phyloP scores from a whole-genome alignment of 257 asterid genomes.

The Penstemon eatonii region DNA sequence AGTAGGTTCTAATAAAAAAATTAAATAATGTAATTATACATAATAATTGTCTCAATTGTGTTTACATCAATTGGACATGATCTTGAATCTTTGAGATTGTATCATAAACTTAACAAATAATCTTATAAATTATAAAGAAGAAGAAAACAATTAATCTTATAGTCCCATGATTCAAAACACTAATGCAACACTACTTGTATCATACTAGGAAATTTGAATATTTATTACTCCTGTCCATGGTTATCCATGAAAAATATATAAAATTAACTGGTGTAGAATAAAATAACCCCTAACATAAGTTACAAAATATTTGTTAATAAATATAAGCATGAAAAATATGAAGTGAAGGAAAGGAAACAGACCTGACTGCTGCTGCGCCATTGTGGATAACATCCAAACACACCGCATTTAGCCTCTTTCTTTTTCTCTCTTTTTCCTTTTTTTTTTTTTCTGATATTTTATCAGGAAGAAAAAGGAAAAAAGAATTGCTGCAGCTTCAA shows the following conservation, averaged over 20 bases:
- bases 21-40: too few relatives aligned
- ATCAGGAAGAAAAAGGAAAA: background rate
- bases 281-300: background rate
- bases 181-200: background rate
- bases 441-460: background rate
- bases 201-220: background rate
- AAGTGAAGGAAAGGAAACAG: slow-evolving; percentile 30
- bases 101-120: too few relatives aligned
- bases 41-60: too few relatives aligned
- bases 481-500: slow-evolving; percentile 41
- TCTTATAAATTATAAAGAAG: too few relatives aligned
- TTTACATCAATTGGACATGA: too few relatives aligned
- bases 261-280: background rate
- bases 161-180: background rate
- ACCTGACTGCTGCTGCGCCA: slow-evolving; percentile 40
- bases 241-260: too few relatives aligned
- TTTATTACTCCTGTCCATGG: too few relatives aligned
- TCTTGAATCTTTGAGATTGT: too few relatives aligned
- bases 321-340: slow-evolving; percentile 3
- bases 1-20: too few relatives aligned
- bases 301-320: background rate
- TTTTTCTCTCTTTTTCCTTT: slow-evolving; percentile 9
- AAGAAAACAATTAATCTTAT: too few relatives aligned
- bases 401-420: slow-evolving; percentile 34
- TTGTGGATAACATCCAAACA: slow-evolving; percentile 49